Conservation (phyloP, 2,329 filamentous ascomycete genomes). For the Lasiodiplodia gonubiensis region DNA sequence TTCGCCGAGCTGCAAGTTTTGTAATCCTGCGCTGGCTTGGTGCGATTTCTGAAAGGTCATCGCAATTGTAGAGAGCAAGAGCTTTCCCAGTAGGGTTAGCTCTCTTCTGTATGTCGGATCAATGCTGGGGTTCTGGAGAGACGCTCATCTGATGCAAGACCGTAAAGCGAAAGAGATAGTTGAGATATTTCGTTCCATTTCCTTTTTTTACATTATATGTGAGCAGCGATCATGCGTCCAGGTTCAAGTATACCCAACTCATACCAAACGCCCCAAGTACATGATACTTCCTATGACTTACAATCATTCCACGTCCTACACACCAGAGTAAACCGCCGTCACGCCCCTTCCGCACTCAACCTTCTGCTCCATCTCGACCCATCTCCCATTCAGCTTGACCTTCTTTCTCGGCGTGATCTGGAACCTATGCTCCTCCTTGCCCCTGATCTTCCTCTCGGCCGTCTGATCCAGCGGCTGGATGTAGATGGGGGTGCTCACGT, state of each 20-base stretch:
- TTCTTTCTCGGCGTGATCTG: conserved; percentile 80
- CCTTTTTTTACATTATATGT: neutral
- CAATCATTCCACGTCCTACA: conserved; percentile 42
- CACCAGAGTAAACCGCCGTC: conserved; percentile 79
- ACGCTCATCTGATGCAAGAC: neutral
- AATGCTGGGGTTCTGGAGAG: neutral
- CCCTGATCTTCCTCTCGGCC: conserved; percentile 65
- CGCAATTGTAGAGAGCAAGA: neutral
- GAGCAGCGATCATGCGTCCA: neutral
- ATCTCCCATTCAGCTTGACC: conserved; percentile 71
- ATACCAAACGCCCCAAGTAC: conserved; percentile 5
- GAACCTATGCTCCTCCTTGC: conserved; percentile 74
- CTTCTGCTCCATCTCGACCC: conserved; percentile 79
- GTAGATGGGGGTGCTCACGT: conserved; percentile 75
- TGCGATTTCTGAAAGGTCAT: neutral
- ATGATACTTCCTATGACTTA: neutral
- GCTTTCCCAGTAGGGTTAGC: neutral
- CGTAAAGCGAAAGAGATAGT: neutral
- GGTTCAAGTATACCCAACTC: neutral
- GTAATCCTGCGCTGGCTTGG: neutral
- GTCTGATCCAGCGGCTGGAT: conserved; percentile 76
- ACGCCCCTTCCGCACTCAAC: conserved; percentile 85
- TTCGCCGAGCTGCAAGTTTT: neutral
- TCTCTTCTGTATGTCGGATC: neutral
- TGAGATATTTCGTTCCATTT: neutral